Evolutionary conservation across 352 stramenopile genomes (phyloP).

Genomic region (Pythium myriotylum): DNA sequence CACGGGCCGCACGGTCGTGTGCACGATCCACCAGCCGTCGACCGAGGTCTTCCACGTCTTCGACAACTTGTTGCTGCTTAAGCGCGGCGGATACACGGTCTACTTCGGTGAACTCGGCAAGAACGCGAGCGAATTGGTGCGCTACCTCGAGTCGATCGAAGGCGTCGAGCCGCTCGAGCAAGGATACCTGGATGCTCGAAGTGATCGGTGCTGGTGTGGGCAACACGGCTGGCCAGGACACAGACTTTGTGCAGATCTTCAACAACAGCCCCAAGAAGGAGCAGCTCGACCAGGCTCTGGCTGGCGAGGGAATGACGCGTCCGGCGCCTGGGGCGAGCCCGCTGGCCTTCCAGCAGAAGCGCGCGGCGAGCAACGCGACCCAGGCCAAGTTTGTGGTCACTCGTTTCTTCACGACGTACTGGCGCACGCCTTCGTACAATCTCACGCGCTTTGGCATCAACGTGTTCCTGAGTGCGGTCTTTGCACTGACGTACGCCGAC

Average conservation of each 20-base stretch:
- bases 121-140: constrained; percentile 22
- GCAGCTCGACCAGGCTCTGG: constrained; percentile 11
- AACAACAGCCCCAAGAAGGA: constrained; percentile 12
- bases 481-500: constrained; percentile 49
- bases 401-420: constrained; percentile 50
- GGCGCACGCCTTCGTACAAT: constrained; percentile 72
- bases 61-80: constrained; percentile 86
- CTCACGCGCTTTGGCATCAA: constrained; percentile 49
- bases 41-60: constrained; percentile 90
- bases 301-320: constrained; percentile 2
- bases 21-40: constrained; percentile 34
- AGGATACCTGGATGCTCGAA: constrained; percentile 44
- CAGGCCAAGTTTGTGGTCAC: constrained; percentile 28
- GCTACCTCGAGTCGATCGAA: constrained; percentile 56
- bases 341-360: constrained; percentile 24
- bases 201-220: constrained; percentile 45
- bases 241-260: constrained; percentile 22
- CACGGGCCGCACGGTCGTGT: constrained; percentile 33
- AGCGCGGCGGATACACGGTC: constrained; percentile 58
- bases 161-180: constrained; percentile 3
- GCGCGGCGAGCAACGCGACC: neutral
- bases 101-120: constrained; percentile 54
- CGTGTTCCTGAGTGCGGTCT: constrained; percentile 57
- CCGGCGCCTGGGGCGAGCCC: constrained; percentile 2
- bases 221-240: neutral